These are phyloP conservation scores for Trametes meyenii DNA, from an alignment of 768 basidiomycete species.

Conservation along the genomic window DNA sequence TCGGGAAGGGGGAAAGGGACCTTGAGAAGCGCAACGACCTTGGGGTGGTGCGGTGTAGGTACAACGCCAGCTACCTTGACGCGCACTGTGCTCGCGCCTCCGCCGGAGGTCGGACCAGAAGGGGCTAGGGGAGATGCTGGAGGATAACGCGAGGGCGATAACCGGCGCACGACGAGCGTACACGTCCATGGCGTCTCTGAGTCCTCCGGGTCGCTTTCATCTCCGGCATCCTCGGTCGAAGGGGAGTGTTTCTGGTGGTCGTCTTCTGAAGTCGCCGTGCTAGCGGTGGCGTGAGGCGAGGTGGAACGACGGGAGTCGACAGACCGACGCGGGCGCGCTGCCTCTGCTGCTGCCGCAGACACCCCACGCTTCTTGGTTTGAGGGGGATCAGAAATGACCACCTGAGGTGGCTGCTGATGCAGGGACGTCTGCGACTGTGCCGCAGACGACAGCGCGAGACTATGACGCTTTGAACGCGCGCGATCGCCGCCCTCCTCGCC, in stretches of 20 bases:
- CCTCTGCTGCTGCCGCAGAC: constrained; percentile 19
- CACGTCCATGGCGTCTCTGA: constrained; percentile 97
- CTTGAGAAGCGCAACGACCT: constrained; percentile 89
- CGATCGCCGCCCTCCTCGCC: constrained; percentile 25
- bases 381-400: constrained; percentile 6
- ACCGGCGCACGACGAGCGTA: constrained; percentile 65
- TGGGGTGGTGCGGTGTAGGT: constrained; percentile 95
- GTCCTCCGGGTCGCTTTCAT: constrained; percentile 94
- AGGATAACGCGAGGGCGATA: constrained; percentile 26
- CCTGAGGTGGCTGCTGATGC: constrained; percentile 13
- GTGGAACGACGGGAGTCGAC: constrained; percentile 28
- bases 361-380: constrained; percentile 15
- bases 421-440: constrained; percentile 26
- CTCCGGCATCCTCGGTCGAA: constrained; percentile 51
- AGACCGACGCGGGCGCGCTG: constrained; percentile 6
- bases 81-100: constrained; percentile 29
- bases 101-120: constrained; percentile 2
- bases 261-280: constrained; percentile 22
- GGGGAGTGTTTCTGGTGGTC: constrained; percentile 16
- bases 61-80: constrained; percentile 83
- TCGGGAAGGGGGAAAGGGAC: constrained; percentile 89
- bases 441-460: constrained; percentile 22
- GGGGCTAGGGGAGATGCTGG: constrained; percentile 13
- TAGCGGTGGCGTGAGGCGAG: constrained; percentile 26
- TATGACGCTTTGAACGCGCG: constrained; percentile 16